phyloP scores from a whole-genome alignment of 2,329 filamentous ascomycete genomes.

The Pseudocercospora crystallina region DNA sequence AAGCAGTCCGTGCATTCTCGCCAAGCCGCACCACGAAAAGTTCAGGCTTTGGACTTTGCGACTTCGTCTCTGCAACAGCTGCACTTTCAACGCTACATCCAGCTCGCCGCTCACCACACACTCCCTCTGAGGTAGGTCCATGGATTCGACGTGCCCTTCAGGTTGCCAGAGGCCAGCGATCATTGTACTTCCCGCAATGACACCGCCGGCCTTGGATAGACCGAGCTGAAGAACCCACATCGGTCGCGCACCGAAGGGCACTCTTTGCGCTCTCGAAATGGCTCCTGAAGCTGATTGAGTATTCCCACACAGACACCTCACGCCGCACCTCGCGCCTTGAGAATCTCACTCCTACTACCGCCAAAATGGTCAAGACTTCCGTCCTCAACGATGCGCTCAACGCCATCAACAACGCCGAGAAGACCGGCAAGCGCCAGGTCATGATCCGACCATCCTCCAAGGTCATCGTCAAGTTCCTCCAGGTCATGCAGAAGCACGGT shows the following conservation, averaged over 20 bases:
- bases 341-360: constrained; percentile 70
- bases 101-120: constrained; percentile 18
- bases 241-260: constrained; percentile 56
- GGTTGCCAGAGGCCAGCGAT: constrained; percentile 50
- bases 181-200: constrained; percentile 39
- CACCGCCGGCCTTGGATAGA: constrained; percentile 48
- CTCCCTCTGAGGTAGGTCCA: neutral
- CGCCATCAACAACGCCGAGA: constrained; percentile 99
- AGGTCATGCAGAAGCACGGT: constrained; percentile 99
- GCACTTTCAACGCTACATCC: constrained; percentile 6
- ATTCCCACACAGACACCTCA: constrained; percentile 58
- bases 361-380: constrained; percentile 98
- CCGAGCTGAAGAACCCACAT: constrained; percentile 69
- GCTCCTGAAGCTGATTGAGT: constrained; percentile 63
- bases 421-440: constrained; percentile 99
- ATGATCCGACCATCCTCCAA: constrained; percentile 97
- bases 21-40: too few species aligned
- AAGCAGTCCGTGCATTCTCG: too few species aligned
- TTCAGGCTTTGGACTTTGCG: too few species aligned
- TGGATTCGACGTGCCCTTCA: too few species aligned
- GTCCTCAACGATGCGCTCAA: constrained; percentile 87
- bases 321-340: constrained; percentile 65
- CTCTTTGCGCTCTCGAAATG: constrained; percentile 62
- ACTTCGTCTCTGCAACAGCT: constrained; percentile 14
- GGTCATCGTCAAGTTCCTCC: constrained; percentile 99